Percentiles rank a stretch among this genome's conserved stretches.
Conservation (phyloP, 192 early-diverging fungal genomes). For the Funneliformis mosseae region DNA sequence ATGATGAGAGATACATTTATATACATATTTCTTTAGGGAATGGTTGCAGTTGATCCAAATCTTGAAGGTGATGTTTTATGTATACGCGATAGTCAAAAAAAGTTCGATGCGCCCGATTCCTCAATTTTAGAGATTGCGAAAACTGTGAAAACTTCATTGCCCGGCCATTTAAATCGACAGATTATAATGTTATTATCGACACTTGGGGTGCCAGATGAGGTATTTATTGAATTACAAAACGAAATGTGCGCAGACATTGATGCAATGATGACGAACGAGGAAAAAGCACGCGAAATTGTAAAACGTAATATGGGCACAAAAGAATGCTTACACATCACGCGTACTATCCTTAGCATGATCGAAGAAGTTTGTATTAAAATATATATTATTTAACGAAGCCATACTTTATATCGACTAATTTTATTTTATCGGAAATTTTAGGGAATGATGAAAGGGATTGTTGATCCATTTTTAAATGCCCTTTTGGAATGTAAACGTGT, state of each 20-base stretch:
- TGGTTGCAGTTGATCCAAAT: constrained; percentile 43
- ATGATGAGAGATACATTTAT: no score
- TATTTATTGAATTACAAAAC: constrained; percentile 5
- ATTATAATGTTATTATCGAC: constrained; percentile 60
- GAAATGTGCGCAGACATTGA: background rate
- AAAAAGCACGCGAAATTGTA: background rate
- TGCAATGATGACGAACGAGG: background rate
- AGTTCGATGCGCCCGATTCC: constrained; percentile 53
- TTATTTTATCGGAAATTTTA: background rate
- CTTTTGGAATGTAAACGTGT: constrained; percentile 48
- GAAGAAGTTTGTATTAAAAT: background rate
- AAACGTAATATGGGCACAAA: background rate
- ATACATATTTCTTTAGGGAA: constrained; percentile 38
- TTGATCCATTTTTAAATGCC: constrained; percentile 51
- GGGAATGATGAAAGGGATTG: constrained; percentile 40
- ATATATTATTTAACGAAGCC: background rate
- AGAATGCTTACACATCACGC: background rate
- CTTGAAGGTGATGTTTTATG: constrained; percentile 41
- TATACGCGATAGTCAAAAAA: constrained; percentile 59
- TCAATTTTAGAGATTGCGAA: constrained; percentile 60
- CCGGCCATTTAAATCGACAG: constrained; percentile 65
- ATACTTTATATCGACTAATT: no score
- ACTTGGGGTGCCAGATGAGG: constrained; percentile 56
- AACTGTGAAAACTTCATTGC: constrained; percentile 45
- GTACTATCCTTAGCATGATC: constrained; percentile 18